Base-by-base conservation (phyloP, 208 protist genomes). In the Lotmaria passim region DNA sequence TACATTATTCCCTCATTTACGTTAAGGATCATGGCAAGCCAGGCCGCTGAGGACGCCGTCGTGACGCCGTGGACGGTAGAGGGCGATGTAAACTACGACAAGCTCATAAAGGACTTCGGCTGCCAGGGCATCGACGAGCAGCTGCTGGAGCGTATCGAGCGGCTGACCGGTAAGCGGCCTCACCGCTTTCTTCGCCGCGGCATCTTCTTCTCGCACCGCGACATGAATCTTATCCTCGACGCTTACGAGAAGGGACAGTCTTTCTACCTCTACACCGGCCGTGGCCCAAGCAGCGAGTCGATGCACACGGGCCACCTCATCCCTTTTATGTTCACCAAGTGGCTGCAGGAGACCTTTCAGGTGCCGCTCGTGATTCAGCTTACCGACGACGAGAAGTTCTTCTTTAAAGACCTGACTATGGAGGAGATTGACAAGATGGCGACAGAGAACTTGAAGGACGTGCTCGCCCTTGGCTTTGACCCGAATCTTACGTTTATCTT, bases 351-450 rank as follows among this genome's bases (percentile, higher is more conserved):
- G n/a, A 97, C 91, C 7, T 99, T 99, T 75, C 78, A 98, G 59
- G 97, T 99, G 23, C 98, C 98, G 19, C 86, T 99, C 3, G 98
- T 99, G 2, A 98, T 99, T 68, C 99, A 99, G 82, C 89, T 99
- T 68, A 99, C 99, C n/a, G 99, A 99, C 73, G 99, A 99, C 81
- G 99, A 99, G 75, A 99, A 99, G 85, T 99, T 99, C 75, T 97
- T 98, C 68, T 99, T 98, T 79, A 99, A 99, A 71, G 94, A 98
- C 78, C 61, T 99, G 23, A 89, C 88, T 8, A 75, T 99, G 12
- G 97, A 98, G 33, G 90, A 99, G 69, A 77, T 95, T 14, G 85
- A 98, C 56, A 53, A 86, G 15, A 97, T 99, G 78, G 94, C 93
- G 8, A 69, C 78, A 31, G 97, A 99, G 69, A 99, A 99, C 82